Percentiles rank a stretch among this genome's conserved stretches.
These are phyloP conservation scores for Ogataea paradorogensis DNA, from an alignment of 805 yeast species.

Conservation along the genomic window DNA sequence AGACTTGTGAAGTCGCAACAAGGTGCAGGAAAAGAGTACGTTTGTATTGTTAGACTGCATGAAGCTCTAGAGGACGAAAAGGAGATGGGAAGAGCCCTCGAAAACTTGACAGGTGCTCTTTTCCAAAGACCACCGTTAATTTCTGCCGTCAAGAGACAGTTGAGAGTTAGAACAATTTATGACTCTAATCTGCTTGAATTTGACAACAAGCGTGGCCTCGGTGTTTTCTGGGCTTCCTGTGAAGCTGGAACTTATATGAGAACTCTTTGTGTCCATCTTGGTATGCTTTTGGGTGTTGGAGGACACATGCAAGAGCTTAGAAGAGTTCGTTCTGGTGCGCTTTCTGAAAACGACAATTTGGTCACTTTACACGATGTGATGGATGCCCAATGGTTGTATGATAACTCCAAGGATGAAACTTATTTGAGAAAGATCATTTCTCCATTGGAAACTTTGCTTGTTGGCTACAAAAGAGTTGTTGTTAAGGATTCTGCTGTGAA, in stretches of 20 bases:
- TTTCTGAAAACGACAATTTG: constrained; percentile 84
- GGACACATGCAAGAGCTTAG: constrained; percentile 99
- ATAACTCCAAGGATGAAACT: constrained; percentile 94
- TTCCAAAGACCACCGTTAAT: constrained; percentile 99
- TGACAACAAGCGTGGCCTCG: constrained; percentile 93
- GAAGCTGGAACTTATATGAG: constrained; percentile 99
- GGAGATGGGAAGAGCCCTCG: constrained; percentile 79
- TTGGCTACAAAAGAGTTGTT: constrained; percentile 95
- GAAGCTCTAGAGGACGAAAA: constrained; percentile 89
- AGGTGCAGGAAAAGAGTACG: constrained; percentile 99
- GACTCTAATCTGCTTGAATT: constrained; percentile 95
- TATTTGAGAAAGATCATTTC: constrained; percentile 90
- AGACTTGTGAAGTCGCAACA: constrained; percentile 97
- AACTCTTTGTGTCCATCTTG: constrained; percentile 97
- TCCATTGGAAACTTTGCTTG: constrained; percentile 89
- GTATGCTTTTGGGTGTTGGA: constrained; percentile 97
- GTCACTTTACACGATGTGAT: constrained; percentile 96
- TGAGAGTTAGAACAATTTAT: constrained; percentile 96
- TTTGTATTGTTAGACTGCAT: constrained; percentile 93
- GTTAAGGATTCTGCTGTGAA: constrained; percentile 91
- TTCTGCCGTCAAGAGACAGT: constrained; percentile 98
- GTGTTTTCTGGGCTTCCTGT: constrained; percentile 99
- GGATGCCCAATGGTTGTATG: constrained; percentile 98
- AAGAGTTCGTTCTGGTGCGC: constrained; percentile 97
- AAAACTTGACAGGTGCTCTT: constrained; percentile 95